Conservation (phyloP, 75 land plant genomes). For the Cunninghamia lanceolata region DNA sequence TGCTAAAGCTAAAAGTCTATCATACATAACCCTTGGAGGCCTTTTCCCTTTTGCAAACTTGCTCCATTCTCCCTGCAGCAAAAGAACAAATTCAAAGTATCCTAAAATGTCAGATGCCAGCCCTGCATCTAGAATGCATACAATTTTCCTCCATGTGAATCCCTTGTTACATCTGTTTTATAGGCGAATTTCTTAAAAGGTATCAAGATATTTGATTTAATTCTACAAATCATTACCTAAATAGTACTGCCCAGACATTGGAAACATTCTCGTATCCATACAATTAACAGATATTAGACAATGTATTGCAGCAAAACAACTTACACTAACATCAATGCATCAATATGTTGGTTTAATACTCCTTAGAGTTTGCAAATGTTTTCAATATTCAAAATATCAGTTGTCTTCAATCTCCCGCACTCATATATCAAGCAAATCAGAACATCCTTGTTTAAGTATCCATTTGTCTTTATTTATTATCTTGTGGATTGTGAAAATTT, state of each 20-base stretch:
- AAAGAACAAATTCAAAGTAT: background rate
- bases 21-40: conserved; percentile 40
- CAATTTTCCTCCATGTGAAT: background rate
- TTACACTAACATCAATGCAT: background rate
- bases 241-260: background rate
- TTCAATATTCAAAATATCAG: background rate
- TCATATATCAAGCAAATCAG: background rate
- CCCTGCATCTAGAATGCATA: background rate
- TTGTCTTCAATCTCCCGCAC: background rate
- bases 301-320: background rate
- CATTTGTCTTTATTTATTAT: background rate
- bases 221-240: background rate
- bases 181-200: background rate
- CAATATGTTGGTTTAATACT: background rate
- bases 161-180: background rate
- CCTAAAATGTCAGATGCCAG: background rate
- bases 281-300: background rate
- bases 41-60: conserved; percentile 19
- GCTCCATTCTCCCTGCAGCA: conserved; percentile 25
- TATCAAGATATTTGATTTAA: background rate
- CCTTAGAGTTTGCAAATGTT: background rate
- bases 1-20: conserved; percentile 74
- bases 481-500: background rate
- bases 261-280: background rate
- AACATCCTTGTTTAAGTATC: background rate